phyloP scores from a whole-genome alignment of 495 filamentous ascomycete genomes.

The Tuber umbilicatum region DNA sequence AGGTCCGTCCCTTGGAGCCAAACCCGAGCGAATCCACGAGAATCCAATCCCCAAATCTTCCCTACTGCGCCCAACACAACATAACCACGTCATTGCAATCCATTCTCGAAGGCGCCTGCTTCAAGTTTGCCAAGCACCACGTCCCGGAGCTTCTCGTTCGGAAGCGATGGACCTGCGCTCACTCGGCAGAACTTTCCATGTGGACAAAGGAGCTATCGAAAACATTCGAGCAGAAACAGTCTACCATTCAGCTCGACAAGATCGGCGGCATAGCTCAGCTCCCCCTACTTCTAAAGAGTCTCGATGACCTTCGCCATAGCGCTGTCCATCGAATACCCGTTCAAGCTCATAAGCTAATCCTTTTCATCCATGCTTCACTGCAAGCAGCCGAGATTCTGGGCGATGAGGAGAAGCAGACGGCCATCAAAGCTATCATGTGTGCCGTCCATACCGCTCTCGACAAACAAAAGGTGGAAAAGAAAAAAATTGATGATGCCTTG shows the following conservation, averaged over 20 bases:
- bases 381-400: constrained; percentile 10
- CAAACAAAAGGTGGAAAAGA: not conserved
- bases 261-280: constrained; percentile 5
- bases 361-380: constrained; percentile 4
- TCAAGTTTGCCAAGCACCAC: constrained; percentile 13
- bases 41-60: constrained; percentile 1
- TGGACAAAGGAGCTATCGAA: constrained; percentile 18
- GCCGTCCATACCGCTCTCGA: constrained; percentile 9
- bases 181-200: constrained; percentile 15
- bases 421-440: constrained; percentile 7
- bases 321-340: constrained; percentile 17
- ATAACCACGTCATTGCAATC: constrained; percentile 14
- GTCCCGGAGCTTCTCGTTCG: constrained; percentile 10
- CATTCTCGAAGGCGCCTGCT: constrained; percentile 19
- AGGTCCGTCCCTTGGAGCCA: not conserved
- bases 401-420: constrained; percentile 1
- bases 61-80: constrained; percentile 15
- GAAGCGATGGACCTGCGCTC: constrained; percentile 15
- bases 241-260: not conserved
- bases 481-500: not conserved
- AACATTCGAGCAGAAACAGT: not conserved
- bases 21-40: not conserved
- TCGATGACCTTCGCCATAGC: constrained; percentile 18
- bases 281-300: constrained; percentile 7
- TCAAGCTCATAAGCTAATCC: constrained; percentile 8